A percentile compares a stretch with the other conserved stretches of the same genome.
phyloP scores from a whole-genome alignment of 2,329 filamentous ascomycete species.

The Venturia effusa region DNA sequence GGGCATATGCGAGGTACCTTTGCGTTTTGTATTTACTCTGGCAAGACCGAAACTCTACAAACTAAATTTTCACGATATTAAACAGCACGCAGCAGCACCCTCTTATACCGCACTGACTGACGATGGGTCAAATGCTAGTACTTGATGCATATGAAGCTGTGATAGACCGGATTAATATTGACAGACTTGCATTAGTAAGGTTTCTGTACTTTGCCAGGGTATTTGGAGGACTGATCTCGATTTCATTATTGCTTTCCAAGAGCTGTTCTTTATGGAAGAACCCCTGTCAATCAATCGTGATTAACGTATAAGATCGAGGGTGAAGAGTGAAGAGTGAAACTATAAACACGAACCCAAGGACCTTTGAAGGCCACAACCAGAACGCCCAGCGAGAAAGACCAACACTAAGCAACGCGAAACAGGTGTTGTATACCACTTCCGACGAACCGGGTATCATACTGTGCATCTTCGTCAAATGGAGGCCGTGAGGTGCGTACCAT shows the following conservation, averaged over 20 bases:
- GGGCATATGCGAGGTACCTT: not conserved
- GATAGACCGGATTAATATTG: no score
- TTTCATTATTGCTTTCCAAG: no score
- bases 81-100: not conserved
- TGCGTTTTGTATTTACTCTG: not conserved
- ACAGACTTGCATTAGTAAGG: no score
- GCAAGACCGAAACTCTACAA: not conserved
- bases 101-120: no score
- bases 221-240: no score
- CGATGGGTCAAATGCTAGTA: no score
- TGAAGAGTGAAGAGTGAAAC: not conserved
- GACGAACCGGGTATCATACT: constrained; percentile 3
- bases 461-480: not conserved
- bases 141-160: no score
- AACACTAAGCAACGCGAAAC: not conserved
- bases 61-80: not conserved
- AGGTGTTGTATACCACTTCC: not conserved
- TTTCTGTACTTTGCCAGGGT: no score
- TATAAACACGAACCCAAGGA: not conserved
- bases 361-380: not conserved
- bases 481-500: not conserved
- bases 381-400: not conserved
- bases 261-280: no score
- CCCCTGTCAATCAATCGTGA: no score
- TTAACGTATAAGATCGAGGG: no score